Percentiles rank a stretch among this genome's conserved stretches.
Evolutionary conservation across 208 protist genomes (phyloP).

Genomic region (Hexamita inflata): DNA sequence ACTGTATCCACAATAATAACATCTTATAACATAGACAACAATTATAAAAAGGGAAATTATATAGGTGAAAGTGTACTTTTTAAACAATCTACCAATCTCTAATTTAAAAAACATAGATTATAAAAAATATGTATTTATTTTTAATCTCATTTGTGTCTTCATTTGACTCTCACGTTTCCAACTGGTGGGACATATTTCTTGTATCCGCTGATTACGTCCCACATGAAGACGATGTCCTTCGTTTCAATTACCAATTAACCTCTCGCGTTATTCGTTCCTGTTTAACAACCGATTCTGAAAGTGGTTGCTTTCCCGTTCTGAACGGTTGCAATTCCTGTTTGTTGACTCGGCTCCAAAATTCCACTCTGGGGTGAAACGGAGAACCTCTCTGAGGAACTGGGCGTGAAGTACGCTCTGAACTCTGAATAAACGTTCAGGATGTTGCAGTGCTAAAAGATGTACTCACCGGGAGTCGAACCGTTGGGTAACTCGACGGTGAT

Average conservation of each 20-base stretch:
- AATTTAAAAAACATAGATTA: no score
- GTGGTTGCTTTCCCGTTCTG: not conserved
- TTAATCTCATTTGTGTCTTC: no score
- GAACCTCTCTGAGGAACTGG: slow-evolving; percentile 13
- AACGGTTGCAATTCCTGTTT: not conserved
- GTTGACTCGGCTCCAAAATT: slow-evolving; percentile 4
- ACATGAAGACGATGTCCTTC: slow-evolving; percentile 23
- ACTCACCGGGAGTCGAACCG: not conserved
- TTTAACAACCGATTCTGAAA: not conserved
- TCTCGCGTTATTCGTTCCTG: not conserved
- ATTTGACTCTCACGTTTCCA: no score
- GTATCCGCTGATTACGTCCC: slow-evolving; percentile 21
- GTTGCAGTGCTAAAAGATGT: not conserved
- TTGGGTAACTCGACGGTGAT: slow-evolving; percentile 3
- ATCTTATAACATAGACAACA: no score
- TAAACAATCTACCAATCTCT: no score
- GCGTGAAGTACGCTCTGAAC: slow-evolving; percentile 17
- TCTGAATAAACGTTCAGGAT: slow-evolving; percentile 25
- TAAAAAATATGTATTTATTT: no score
- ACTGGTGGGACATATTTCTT: slow-evolving; percentile 25
- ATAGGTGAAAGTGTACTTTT: no score
- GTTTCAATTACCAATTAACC: slow-evolving; percentile 18
- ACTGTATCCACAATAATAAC: no score
- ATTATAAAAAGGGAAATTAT: no score
- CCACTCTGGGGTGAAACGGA: not conserved